Percentiles rank a stretch among this genome's conserved stretches.
These are phyloP conservation scores for Penicillium manginii DNA, from an alignment of 495 filamentous ascomycete species.

Conservation along the genomic window DNA sequence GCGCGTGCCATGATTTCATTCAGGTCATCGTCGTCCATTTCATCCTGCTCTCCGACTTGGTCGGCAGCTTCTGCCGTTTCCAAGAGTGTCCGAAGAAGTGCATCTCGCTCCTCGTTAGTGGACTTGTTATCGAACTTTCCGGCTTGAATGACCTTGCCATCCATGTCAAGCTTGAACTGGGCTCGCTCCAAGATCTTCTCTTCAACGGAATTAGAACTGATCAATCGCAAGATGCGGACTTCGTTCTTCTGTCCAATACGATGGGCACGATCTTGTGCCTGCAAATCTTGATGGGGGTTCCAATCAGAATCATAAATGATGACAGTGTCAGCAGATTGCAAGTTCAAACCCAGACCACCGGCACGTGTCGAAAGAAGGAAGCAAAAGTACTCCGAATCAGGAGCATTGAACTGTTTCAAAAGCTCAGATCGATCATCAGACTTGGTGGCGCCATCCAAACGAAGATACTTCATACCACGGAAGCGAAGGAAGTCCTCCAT, in stretches of 20 bases:
- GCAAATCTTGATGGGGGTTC: slow-evolving; percentile 99
- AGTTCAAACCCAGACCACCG: slow-evolving; percentile 93
- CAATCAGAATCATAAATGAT: slow-evolving; percentile 99
- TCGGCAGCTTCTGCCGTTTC: slow-evolving; percentile 89
- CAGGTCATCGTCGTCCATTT: slow-evolving; percentile 97
- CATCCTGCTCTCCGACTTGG: slow-evolving; percentile 74
- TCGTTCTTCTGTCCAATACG: slow-evolving; percentile 99
- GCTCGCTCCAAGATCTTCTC: slow-evolving; percentile 98
- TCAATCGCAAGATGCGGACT: slow-evolving; percentile 91
- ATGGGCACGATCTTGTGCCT: slow-evolving; percentile 99
- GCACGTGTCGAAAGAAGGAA: slow-evolving; percentile 98
- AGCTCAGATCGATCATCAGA: slow-evolving; percentile 95
- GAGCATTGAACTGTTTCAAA: slow-evolving; percentile 84
- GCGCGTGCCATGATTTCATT: slow-evolving; percentile 84
- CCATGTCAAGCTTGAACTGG: slow-evolving; percentile 97
- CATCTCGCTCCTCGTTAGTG: slow-evolving; percentile 96
- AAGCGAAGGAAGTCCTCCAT: slow-evolving; percentile 98
- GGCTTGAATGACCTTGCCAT: slow-evolving; percentile 98
- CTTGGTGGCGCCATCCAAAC: slow-evolving; percentile 94
- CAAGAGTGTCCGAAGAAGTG: slow-evolving; percentile 86
- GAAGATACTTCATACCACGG: slow-evolving; percentile 79
- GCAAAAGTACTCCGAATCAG: slow-evolving; percentile 90
- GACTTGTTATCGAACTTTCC: slow-evolving; percentile 99
- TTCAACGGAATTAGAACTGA: slow-evolving; percentile 95
- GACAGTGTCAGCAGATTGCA: slow-evolving; percentile 97